Base-by-base conservation (phyloP, 1,284 basidiomycete species). In the Melampsora larici-populina region DNA sequence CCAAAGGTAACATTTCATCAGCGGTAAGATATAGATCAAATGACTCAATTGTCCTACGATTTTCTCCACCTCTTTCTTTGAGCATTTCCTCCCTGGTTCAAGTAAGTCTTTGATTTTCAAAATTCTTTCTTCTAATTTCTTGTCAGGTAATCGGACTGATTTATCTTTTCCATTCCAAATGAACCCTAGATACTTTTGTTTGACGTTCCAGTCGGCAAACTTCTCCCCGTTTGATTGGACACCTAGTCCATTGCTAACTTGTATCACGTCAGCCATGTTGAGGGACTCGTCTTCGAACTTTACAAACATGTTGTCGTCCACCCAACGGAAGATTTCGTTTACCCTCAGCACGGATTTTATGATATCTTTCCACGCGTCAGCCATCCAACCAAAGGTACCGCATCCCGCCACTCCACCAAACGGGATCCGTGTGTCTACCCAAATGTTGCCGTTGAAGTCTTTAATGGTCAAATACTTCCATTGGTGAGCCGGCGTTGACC, bases 371-470 rank as follows among this genome's bases (percentile, higher is more conserved):
- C 17, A 55, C 2, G 24, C 51, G 15, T 55, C 51, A 5, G 51
- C 51, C 24, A 55, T 24, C n/a, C 31, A 13, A n/a, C 64, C 31
- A 66, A 36, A 36, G 24, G 33, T 36, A 24, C 65, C 26, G 24
- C 65, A 67, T 2, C 69, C 69, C 17, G 69, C 51, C 15, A 71
- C 68, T 1, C 66, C 66, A 17, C 66, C 46, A 31, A 68, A 68
- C 5, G 66, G 18, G 1, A 68, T 49, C 17, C 18, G 24, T 46
- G 66, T 68, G 21, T 68, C 46, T n/a, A n/a, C n/a, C n/a, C n/a
- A n/a, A n/a, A n/a, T n/a, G n/a, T n/a, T n/a, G n/a, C n/a, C n/a
- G n/a, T n/a, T n/a, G n/a, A n/a, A n/a, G n/a, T n/a, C n/a, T n/a
- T n/a, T n/a, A n/a, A n/a, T n/a, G n/a, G n/a, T 8, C 33, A 36